Conservation (phyloP, 2,329 filamentous ascomycete species). For the Rhinocladiella mackenziei region DNA sequence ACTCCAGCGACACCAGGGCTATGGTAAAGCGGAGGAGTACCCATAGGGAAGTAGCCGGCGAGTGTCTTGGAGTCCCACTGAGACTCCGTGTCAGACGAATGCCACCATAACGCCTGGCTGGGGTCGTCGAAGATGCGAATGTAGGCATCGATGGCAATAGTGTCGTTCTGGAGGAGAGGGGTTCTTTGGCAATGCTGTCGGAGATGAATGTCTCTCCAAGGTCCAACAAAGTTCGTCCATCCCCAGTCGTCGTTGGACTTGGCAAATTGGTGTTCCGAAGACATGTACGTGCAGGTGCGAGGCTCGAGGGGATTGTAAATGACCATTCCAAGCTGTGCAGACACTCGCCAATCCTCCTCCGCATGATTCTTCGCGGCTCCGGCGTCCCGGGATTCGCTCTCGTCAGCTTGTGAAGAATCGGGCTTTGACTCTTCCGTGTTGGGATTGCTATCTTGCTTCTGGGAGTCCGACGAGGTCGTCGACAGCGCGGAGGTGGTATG, state of each 20-base stretch:
- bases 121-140: conserved; percentile 59
- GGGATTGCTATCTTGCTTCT: conserved; percentile 11
- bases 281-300: conserved; percentile 53
- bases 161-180: conserved; percentile 58
- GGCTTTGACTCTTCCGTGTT: conserved; percentile 1
- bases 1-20: conserved; percentile 52
- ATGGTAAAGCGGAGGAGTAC: conserved; percentile 44
- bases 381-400: conserved; percentile 3
- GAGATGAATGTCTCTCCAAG: conserved; percentile 55
- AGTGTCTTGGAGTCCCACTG: conserved; percentile 54
- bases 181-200: conserved; percentile 57
- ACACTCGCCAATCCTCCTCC: conserved; percentile 42
- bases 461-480: background rate
- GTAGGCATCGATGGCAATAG: conserved; percentile 59
- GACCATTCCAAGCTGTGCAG: conserved; percentile 60
- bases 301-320: conserved; percentile 62
- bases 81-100: conserved; percentile 48
- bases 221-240: conserved; percentile 59
- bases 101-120: conserved; percentile 59
- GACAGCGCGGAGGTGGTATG: conserved; percentile 4
- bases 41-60: conserved; percentile 54
- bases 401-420: background rate
- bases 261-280: conserved; percentile 58
- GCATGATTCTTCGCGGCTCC: conserved; percentile 6
- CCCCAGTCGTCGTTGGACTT: conserved; percentile 58